Evolutionary conservation across 352 stramenopile genomes (phyloP), one percentile per base, ranked within the genome.

Genomic region (Pythium monospermum): DNA sequence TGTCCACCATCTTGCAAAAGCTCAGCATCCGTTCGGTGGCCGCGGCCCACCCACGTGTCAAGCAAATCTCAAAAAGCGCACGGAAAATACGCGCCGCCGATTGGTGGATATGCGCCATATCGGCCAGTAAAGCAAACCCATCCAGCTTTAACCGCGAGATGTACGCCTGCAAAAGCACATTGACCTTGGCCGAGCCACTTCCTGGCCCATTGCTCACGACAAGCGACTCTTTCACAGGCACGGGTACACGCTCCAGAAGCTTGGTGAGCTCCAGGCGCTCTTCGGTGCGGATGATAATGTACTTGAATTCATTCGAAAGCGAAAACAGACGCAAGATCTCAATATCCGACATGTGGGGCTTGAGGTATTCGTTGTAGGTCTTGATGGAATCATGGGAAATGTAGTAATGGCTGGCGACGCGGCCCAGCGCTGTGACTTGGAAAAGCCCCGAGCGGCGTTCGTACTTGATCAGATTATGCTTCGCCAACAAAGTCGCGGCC

Each of bases 21-120:
- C 83, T 94, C 23, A 99, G 76, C 56, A 96, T 96, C 26, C 96
- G 85, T 58, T 98, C 95, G 0, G 96, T 85, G 8, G 99, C 70
- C 4, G 85, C 82, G 0, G 96, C 92, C 97, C 97, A 99, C 8
- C 85, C 67, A 67, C 96, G 79, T 53, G 91, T 95, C 36, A 99
- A 74, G 37, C 95, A 97, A 52, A 99, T 99, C 70, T 99, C 97
- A 59, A 99, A 99, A 16, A 99, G 54, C 21, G 96, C 96, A 22
- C 97, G 83, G 81, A 99, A 98, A 59, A 99, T 98, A 72, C 97
- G 90, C 0, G 91, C 95, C 13, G 97, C 97, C 6, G 91, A 99
- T 63, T 99, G 97, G 62, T 99, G 96, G 57, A 99, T 98, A 67
- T 99, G 98, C 3, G 91, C 90, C 96, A 99, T 99, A 63, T 99